Evolutionary conservation across 805 yeast species (phyloP), one percentile per base, ranked within the genome.

Genomic region (Wickerhamomyces canadensis): DNA sequence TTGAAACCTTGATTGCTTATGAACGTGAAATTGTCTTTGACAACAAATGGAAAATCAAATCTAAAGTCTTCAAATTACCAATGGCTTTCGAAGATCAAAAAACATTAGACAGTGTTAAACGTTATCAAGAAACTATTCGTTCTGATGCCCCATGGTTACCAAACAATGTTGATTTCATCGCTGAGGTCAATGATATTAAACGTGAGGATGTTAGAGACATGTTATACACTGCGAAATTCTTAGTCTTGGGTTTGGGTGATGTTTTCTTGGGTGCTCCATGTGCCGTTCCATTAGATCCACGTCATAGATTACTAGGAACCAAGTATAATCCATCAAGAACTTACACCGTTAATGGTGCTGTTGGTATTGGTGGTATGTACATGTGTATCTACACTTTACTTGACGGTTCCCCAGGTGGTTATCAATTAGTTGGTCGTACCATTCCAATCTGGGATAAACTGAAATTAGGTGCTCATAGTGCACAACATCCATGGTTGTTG

Each of bases 231-330:
- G 98, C 98, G 5, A 73, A 89, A 56, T 93, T 83, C 70, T 68
- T 93, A 65, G 98, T 93, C 6, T 68, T 91, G 45, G 98, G 98
- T 38, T 76, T 91, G 36, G 98, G 98, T 57, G 98, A 93, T 62
- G 98, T 93, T 19, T 91, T 89, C 65, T 71, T 93, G 51, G 98
- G 98, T 34, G 96, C 98, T 4, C 98, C 98, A 21, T 89, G 97
- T 70, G 98, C 98, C 2, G 95, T 91, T 49, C 98, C 98, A 27
- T 74, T 91, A 50, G 98, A 93, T 60, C 98, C 98, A 41, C 80
- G 97, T 54, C 97, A 89, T 54, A 76, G 97, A 54, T 73, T 88
- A 42, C 66, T 91, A 40, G 98, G 98, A 27, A 74, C 96, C 22
- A 91, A 91, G 64, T 93, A 91, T 66, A 91, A 91, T 58, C 98